Evolutionary conservation across 371 early-diverging fungal species (phyloP).

Genomic region (Actinomucor elegans): DNA sequence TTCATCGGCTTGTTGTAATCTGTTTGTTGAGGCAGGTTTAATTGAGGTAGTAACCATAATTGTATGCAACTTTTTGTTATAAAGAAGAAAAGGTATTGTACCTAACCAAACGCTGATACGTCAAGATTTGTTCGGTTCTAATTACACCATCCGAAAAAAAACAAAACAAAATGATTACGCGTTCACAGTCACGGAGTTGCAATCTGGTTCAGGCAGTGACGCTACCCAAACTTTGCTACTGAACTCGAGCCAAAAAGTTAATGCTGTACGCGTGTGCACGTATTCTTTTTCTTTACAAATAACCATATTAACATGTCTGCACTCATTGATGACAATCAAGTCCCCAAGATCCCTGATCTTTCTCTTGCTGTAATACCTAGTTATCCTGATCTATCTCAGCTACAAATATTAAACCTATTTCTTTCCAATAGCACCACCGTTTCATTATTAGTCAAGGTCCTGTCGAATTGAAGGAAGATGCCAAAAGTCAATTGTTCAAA

Average conservation of each 20-base stretch:
- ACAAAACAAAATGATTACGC: conserved; percentile 18
- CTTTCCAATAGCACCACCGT: conserved; percentile 66
- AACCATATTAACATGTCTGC: conserved; percentile 11
- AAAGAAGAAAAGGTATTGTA: not conserved
- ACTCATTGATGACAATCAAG: conserved; percentile 50
- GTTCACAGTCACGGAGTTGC: conserved; percentile 21
- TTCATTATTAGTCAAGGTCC: conserved; percentile 76
- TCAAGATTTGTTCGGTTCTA: too few relatives aligned
- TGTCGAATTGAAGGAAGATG: conserved; percentile 54
- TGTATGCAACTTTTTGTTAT: not conserved
- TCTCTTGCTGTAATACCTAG: conserved; percentile 46
- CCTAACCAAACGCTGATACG: not conserved
- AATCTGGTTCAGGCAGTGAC: conserved; percentile 1
- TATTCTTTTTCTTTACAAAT: not conserved
- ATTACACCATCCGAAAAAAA: too few relatives aligned
- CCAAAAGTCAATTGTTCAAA: conserved; percentile 59
- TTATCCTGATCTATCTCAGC: not conserved
- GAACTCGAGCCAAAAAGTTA: not conserved
- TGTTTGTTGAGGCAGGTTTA: conserved; percentile 15
- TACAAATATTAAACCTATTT: too few relatives aligned
- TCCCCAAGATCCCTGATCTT: conserved; percentile 80
- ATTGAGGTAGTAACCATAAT: conserved; percentile 17
- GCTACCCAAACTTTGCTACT: not conserved
- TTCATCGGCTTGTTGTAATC: conserved; percentile 53
- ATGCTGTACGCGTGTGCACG: conserved; percentile 11